Conservation (phyloP, 345 rosid species). For the Viola odorata region DNA sequence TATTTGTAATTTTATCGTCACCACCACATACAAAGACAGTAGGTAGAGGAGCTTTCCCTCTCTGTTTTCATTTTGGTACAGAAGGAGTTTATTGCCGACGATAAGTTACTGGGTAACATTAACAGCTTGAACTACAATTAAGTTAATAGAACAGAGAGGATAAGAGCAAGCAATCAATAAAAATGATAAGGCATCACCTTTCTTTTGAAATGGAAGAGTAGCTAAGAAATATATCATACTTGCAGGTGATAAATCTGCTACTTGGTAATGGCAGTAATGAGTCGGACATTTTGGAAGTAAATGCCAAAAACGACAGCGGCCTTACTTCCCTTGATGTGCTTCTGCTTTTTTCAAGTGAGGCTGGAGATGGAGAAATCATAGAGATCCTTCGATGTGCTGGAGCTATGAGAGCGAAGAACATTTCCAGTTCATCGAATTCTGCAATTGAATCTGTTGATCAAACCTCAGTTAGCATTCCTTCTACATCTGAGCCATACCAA, state of each 20-base stretch:
- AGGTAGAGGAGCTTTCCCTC: no score
- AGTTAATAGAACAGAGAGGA: no score
- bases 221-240: no score
- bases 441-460: not conserved
- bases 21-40: no score
- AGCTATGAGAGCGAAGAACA: slow-evolving; percentile 2
- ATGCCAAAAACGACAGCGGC: slow-evolving; percentile 7
- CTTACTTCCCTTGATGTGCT: slow-evolving; percentile 16
- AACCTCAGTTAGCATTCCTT: not conserved
- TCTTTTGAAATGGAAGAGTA: no score
- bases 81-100: no score
- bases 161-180: no score
- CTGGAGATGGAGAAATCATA: slow-evolving; percentile 15
- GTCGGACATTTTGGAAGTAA: slow-evolving; percentile 9
- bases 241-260: slow-evolving; percentile 15
- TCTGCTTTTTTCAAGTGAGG: slow-evolving; percentile 12
- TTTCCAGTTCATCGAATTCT: not conserved
- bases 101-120: no score
- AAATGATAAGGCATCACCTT: no score
- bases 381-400: slow-evolving; percentile 11
- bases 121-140: no score
- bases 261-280: not conserved
- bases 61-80: no score
- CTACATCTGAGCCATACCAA: slow-evolving; percentile 10
- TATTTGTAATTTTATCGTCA: no score